phyloP scores from a whole-genome alignment of 345 rosid species.

The Pistacia integerrima region DNA sequence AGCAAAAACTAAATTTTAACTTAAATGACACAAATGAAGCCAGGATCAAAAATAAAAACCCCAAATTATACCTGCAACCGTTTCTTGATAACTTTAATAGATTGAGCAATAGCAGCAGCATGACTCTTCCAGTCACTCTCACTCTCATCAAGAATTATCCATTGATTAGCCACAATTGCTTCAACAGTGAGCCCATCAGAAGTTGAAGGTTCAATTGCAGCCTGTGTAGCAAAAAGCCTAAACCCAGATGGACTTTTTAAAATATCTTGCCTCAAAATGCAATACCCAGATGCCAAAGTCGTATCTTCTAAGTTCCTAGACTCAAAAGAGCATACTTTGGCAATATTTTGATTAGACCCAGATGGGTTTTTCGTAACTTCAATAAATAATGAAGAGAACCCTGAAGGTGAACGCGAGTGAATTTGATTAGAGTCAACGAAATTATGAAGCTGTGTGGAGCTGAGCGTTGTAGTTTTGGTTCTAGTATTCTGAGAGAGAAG shows the following conservation, averaged over 20 bases:
- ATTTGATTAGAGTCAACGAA: conserved; percentile 15
- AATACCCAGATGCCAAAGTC: conserved; percentile 24
- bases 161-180: conserved; percentile 64
- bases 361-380: conserved; percentile 24
- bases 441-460: conserved; percentile 14
- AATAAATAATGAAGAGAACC: conserved; percentile 34
- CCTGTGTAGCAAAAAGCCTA: conserved; percentile 47
- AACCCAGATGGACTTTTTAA: not conserved
- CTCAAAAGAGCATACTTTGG: conserved; percentile 15
- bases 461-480: conserved; percentile 1
- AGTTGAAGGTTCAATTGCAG: conserved; percentile 55
- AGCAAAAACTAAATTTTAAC: not conserved
- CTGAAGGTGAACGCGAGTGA: conserved; percentile 20
- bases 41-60: not conserved
- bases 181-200: conserved; percentile 87
- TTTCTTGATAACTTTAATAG: conserved; percentile 83
- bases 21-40: not conserved
- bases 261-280: conserved; percentile 15
- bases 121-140: conserved; percentile 95
- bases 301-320: conserved; percentile 21
- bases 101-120: conserved; percentile 89
- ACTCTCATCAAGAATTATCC: conserved; percentile 76
- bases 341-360: not conserved
- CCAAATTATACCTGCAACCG: conserved; percentile 72
- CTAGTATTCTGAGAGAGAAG: not conserved